These are phyloP conservation scores for Dioszegia aurantiaca DNA, from an alignment of 768 basidiomycete species.

Conservation along the genomic window DNA sequence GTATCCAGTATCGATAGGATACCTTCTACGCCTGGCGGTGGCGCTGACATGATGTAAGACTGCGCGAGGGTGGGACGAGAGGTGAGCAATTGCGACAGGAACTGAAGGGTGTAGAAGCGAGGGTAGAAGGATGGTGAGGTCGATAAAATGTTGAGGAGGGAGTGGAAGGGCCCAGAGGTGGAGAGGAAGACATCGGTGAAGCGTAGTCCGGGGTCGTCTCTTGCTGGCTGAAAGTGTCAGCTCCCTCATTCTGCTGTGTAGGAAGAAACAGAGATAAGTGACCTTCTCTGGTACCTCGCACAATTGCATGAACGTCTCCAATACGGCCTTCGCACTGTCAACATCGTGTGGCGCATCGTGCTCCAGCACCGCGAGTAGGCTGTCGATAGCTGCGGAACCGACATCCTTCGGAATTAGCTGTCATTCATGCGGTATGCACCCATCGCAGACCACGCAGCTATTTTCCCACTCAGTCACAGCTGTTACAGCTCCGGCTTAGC, in stretches of 20 bases:
- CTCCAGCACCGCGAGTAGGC: constrained; percentile 74
- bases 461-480: too few relatives aligned
- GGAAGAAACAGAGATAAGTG: constrained; percentile 4
- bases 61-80: constrained; percentile 80
- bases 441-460: too few relatives aligned
- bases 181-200: constrained; percentile 78
- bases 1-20: constrained; percentile 53
- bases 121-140: constrained; percentile 75
- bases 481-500: too few relatives aligned
- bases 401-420: constrained; percentile 60
- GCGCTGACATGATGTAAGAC: constrained; percentile 82
- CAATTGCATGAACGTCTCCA: constrained; percentile 82
- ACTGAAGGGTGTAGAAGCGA: constrained; percentile 78
- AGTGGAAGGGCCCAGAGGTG: constrained; percentile 66
- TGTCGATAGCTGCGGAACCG: constrained; percentile 70
- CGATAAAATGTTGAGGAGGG: constrained; percentile 70
- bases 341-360: constrained; percentile 86
- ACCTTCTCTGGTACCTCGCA: constrained; percentile 67
- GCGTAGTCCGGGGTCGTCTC: constrained; percentile 73
- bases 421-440: too few relatives aligned
- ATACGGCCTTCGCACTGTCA: constrained; percentile 84
- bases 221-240: constrained; percentile 42
- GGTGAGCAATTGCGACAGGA: constrained; percentile 72
- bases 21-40: constrained; percentile 60
- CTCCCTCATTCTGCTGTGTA: background rate